Base-by-base conservation (phyloP, 441 rosid species). In the Jatropha multifida region DNA sequence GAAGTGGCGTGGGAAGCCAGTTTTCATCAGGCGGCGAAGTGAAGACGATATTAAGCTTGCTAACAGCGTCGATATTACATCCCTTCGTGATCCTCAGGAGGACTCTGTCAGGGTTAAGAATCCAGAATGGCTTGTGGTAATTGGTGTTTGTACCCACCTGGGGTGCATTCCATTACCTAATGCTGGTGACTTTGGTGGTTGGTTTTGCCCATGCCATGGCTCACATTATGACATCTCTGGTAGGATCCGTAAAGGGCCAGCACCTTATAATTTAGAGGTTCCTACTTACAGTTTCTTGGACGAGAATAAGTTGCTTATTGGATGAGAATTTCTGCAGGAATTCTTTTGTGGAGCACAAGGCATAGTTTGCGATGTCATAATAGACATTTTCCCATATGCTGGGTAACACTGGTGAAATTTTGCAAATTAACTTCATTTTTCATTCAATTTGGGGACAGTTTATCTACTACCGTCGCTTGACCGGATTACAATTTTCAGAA, bases 191-290 rank as follows among this genome's bases (percentile, higher is more conserved):
- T 95, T 83, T 71, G 98, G 98, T 0, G 99, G 98, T 18, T 95
- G 99, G 99, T 95, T 95, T 77, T 95, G 98, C 76, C 99, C 98
- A 2, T 95, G 99, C 83, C 99, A 95, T 11, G 99, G 99, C 0
- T 95, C 99, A 1, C 99, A 95, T 72, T 95, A 95, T 60, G 99
- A 95, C 77, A 90, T 95, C 73, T 95, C 99, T 44, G 98, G 97
- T 66, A 88, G 99, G 85, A 92, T 95, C 58, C 87, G 99, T 70
- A 96, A 94, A 83, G 98, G 97, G 7, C 99, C 99, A 32, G 98
- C 99, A 17, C 99, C 99, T 0, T 93, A 75, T 83, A 96, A 96
- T 74, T 83, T 96, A 78, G 99, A 96, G 87, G 98, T 96, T 72
- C 99, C 99, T 42, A 90, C 94, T 15, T 96, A 96, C 85, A 90